A percentile compares a stretch with the other conserved stretches of the same genome.
phyloP scores from a whole-genome alignment of 2,329 filamentous ascomycete genomes.

The Camillea tinctor region DNA sequence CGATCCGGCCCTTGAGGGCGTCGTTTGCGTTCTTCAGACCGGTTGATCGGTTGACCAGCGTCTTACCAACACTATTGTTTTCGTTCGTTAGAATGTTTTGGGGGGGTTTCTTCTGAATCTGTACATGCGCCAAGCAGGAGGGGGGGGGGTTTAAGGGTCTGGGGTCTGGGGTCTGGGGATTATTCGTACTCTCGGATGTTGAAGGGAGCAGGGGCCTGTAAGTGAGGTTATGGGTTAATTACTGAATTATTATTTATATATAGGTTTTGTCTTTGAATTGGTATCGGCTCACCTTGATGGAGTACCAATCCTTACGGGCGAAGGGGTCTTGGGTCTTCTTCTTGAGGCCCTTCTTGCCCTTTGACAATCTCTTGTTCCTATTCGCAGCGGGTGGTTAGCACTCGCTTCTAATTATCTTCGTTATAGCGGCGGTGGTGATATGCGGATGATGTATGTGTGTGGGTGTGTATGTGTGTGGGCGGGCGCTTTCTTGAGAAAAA shows the following conservation, averaged over 20 bases:
- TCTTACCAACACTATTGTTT: conserved; percentile 93
- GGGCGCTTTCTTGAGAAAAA: conserved; percentile 13
- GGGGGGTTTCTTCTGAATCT: no score
- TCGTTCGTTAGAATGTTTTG: conserved; percentile 20
- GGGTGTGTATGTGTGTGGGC: no score
- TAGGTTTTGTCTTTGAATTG: background rate
- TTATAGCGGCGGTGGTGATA: conserved; percentile 19
- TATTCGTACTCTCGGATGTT: conserved; percentile 87
- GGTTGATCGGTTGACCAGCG: conserved; percentile 97
- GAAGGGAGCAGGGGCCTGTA: conserved; percentile 89
- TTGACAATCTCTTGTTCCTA: conserved; percentile 99
- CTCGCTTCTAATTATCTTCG: conserved; percentile 12
- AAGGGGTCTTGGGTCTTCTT: conserved; percentile 99
- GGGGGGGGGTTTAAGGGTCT: background rate
- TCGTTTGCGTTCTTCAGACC: conserved; percentile 99
- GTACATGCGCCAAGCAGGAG: conserved; percentile 7
- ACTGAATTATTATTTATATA: background rate
- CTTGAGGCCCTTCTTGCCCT: conserved; percentile 99
- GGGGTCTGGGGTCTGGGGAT: no score
- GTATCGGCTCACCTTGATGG: conserved; percentile 71
- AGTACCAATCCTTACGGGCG: conserved; percentile 99
- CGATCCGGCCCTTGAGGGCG: conserved; percentile 95
- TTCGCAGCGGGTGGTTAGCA: conserved; percentile 31
- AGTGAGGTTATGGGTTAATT: conserved; percentile 19
- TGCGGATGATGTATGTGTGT: conserved; percentile 15